phyloP scores from a whole-genome alignment of 2,329 filamentous ascomycete species.

The Ustilaginoidea virens region DNA sequence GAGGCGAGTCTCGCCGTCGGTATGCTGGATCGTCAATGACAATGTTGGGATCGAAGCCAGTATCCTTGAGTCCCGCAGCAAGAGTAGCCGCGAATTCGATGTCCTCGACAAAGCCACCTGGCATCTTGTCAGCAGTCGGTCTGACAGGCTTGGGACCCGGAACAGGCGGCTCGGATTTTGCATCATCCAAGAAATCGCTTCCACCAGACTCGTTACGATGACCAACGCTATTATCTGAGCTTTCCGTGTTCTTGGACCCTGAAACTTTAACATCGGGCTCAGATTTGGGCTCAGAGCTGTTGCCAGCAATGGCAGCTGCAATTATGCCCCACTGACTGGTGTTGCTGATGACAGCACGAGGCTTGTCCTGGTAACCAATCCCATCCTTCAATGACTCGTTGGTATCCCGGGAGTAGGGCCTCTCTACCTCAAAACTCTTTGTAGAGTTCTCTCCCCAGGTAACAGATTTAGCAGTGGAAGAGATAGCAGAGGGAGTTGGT shows the following conservation, averaged over 20 bases:
- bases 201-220: conserved; percentile 9
- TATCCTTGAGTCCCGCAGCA: conserved; percentile 51
- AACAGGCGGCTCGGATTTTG: conserved; percentile 29
- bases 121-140: conserved; percentile 35
- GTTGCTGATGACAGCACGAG: conserved; percentile 20
- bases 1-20: conserved; percentile 47
- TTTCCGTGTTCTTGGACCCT: conserved; percentile 3
- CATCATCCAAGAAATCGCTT: conserved; percentile 19
- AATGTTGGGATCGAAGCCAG: conserved; percentile 56
- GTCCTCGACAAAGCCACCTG: conserved; percentile 52
- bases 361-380: no score
- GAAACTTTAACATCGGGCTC: conserved; percentile 14
- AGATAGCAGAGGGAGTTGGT: conserved; percentile 3
- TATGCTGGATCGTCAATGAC: conserved; percentile 52
- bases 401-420: conserved; percentile 32
- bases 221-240: conserved; percentile 4
- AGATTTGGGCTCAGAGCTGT: conserved; percentile 19
- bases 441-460: conserved; percentile 51
- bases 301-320: conserved; percentile 31
- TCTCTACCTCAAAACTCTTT: conserved; percentile 47
- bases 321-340: conserved; percentile 36
- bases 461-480: conserved; percentile 37
- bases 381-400: no score
- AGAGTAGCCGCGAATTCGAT: conserved; percentile 54
- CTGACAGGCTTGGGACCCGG: conserved; percentile 42